Evolutionary conservation across 306 rosid species (phyloP), one percentile per base, ranked within the genome.

Genomic region (Leucaena leucocephala): DNA sequence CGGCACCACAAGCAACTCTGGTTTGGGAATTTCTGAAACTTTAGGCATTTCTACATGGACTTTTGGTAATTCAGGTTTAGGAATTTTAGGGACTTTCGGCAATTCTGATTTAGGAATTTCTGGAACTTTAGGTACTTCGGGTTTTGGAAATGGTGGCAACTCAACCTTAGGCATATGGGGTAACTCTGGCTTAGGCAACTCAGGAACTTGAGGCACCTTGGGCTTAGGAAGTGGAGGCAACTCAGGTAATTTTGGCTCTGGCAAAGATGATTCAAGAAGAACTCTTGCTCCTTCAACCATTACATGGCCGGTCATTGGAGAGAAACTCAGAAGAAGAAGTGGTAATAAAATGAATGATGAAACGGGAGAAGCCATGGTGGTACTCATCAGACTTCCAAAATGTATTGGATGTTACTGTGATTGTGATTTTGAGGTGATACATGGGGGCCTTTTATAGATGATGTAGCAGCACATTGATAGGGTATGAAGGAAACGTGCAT

Each of bases 391-490:
- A 8, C 61, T 52, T 33, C 12, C 22, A 59, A 45, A 58, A 1
- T 57, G 27, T 67, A 6, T 57, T 63, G 67, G 78, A 33, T 72
- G 6, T 57, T 16, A 9, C 71, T 57, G 50, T 63, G 75, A 42
- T 50, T 7, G 11, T 79, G 76, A 15, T 45, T 9, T 65, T 45
- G 12, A 42, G 49, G 61, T 33, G 49, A 6, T 50, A 19, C 40
- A 3, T 16, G 66, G 34, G 49, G 64, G 43, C 65, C 45, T 80
- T 84, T 85, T 88, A 84, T 86, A 88, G 85, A 63, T 49, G 4
- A 45, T 19, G 45, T 4, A 17, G 15, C 6, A n/a, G 70, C 57
- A 15, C 33, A 73, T 33, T 54, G 68, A 62, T 40, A 38, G 52
- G 5, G 5, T n/a, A 42, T 8, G 43, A 13, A 45, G 54, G 75